Percentiles rank a stretch among this genome's conserved stretches.
Conservation (phyloP, 768 basidiomycete genomes). For the Lentinula raphanica region DNA sequence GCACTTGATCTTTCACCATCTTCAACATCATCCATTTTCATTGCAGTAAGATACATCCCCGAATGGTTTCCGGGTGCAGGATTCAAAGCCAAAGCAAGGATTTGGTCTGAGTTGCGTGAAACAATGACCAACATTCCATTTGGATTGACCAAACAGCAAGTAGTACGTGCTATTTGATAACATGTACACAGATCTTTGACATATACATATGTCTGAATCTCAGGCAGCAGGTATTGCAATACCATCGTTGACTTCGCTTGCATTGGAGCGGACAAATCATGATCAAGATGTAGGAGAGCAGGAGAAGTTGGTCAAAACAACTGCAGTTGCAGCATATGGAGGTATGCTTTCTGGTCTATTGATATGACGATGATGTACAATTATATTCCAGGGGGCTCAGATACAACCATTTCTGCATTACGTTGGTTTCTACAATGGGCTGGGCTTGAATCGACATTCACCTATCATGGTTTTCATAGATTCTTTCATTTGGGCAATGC, state of each 20-base stretch:
- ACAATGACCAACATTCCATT: conserved; percentile 30
- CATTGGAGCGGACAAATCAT: neutral
- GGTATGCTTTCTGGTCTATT: neutral
- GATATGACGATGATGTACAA: no score
- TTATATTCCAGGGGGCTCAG: neutral
- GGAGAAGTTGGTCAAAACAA: conserved; percentile 10
- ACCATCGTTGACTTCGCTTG: conserved; percentile 6
- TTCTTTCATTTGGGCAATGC: neutral
- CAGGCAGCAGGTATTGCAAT: conserved; percentile 12
- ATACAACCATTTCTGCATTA: neutral
- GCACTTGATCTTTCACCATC: no score
- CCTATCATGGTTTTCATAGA: neutral
- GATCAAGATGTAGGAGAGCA: neutral
- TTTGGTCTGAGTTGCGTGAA: conserved; percentile 23
- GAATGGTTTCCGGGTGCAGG: conserved; percentile 44
- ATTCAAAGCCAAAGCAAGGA: conserved; percentile 35
- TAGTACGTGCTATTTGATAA: conserved; percentile 21
- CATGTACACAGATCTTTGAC: no score
- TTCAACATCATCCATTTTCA: no score
- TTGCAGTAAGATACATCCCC: conserved; percentile 37
- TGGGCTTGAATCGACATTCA: neutral
- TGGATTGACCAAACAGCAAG: conserved; percentile 16
- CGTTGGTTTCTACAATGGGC: neutral
- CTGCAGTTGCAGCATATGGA: conserved; percentile 24
- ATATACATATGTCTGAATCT: neutral